Conservation (phyloP, 129 eudicot species). For the Cynara cardunculus region DNA sequence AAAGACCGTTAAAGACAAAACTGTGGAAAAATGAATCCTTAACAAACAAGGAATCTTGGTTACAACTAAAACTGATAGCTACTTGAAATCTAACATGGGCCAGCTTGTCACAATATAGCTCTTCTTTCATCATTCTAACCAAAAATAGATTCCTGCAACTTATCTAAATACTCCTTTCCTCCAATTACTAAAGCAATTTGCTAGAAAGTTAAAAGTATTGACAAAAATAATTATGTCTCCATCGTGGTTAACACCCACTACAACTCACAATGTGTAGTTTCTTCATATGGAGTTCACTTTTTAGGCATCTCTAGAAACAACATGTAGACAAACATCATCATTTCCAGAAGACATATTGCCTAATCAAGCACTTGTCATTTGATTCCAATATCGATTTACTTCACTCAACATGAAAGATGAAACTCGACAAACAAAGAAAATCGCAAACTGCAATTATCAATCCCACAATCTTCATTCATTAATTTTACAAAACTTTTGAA, state of each 20-base stretch:
- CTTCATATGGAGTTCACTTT: constrained; percentile 52
- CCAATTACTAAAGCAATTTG: constrained; percentile 2
- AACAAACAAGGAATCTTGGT: constrained; percentile 3
- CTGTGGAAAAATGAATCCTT: constrained; percentile 2
- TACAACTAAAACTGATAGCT: constrained; percentile 10
- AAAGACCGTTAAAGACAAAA: background rate
- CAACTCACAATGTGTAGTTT: constrained; percentile 54
- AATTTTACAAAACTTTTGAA: constrained; percentile 1
- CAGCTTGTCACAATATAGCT: background rate
- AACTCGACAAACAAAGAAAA: background rate
- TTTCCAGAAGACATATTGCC: background rate
- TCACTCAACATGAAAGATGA: background rate
- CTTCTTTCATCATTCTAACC: constrained; percentile 3
- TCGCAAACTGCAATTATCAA: background rate
- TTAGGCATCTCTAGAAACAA: constrained; percentile 36
- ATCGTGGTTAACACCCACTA: background rate
- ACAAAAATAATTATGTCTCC: background rate
- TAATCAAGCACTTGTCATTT: background rate
- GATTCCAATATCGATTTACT: background rate
- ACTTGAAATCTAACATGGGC: constrained; percentile 23
- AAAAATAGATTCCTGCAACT: background rate
- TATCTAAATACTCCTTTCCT: background rate
- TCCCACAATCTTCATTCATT: constrained; percentile 1
- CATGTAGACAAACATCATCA: background rate
- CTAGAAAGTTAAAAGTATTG: background rate